Evolutionary conservation across 1,284 basidiomycete genomes (phyloP).

Genomic region (Ustilago crameri): DNA sequence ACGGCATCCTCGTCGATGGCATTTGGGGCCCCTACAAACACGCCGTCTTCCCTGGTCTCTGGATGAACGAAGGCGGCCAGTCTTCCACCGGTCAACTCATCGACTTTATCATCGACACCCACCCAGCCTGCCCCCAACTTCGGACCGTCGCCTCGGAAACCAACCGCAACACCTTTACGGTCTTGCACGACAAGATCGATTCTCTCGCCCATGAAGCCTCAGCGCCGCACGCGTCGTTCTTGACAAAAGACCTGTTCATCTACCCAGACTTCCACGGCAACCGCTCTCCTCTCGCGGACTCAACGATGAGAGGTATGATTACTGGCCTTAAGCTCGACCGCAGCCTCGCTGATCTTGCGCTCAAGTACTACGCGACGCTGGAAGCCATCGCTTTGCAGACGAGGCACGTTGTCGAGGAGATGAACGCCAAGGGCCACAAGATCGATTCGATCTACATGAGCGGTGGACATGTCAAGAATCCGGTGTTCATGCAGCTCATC

Average conservation of each 20-base stretch:
- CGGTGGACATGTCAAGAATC: slow-evolving; percentile 69
- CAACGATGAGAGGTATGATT: slow-evolving; percentile 90
- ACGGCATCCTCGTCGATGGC: slow-evolving; percentile 87
- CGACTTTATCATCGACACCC: slow-evolving; percentile 92
- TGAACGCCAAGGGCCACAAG: slow-evolving; percentile 86
- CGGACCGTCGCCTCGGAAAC: slow-evolving; percentile 72
- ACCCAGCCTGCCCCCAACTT: slow-evolving; percentile 82
- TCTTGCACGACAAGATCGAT: slow-evolving; percentile 81
- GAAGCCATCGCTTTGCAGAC: slow-evolving; percentile 96
- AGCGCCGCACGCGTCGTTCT: slow-evolving; percentile 72
- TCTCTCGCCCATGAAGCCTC: slow-evolving; percentile 72
- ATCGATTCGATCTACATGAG: slow-evolving; percentile 91
- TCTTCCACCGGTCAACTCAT: slow-evolving; percentile 98
- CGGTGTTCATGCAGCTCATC: slow-evolving; percentile 73
- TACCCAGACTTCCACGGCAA: slow-evolving; percentile 91
- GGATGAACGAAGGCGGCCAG: slow-evolving; percentile 99
- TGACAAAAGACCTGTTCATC: slow-evolving; percentile 89
- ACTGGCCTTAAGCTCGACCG: slow-evolving; percentile 85
- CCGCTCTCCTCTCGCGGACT: slow-evolving; percentile 92
- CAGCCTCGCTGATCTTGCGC: slow-evolving; percentile 82
- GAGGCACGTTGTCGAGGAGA: slow-evolving; percentile 89
- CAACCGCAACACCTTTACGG: slow-evolving; percentile 71
- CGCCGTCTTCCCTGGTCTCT: slow-evolving; percentile 80
- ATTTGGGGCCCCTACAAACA: slow-evolving; percentile 97
- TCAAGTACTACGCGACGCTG: slow-evolving; percentile 89